Conservation (phyloP, 495 filamentous ascomycete species). For the Xylaria flabelliformis region DNA sequence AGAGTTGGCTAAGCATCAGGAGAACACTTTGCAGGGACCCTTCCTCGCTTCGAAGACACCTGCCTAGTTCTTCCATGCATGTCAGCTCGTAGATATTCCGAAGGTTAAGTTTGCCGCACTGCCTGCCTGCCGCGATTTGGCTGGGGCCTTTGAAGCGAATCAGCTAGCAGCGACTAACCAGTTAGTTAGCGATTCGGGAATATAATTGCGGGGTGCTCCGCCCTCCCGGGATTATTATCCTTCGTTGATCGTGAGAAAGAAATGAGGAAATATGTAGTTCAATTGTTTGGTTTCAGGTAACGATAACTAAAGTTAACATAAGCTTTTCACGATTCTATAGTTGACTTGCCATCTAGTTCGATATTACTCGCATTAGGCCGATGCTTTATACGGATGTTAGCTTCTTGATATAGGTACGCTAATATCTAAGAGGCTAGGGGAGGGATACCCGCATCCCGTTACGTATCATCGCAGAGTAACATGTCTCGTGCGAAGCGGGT, state of each 20-base stretch:
- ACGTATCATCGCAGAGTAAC: neutral
- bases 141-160: conserved; percentile 4
- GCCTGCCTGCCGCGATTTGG: conserved; percentile 4
- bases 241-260: neutral
- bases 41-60: neutral
- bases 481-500: neutral
- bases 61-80: neutral
- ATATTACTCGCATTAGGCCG: neutral
- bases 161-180: too few species aligned
- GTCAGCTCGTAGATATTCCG: neutral
- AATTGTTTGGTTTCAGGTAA: neutral
- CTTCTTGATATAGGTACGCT: too few species aligned
- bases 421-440: too few species aligned
- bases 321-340: neutral
- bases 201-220: conserved; percentile 8
- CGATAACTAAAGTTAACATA: neutral
- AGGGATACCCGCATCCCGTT: neutral
- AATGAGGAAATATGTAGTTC: neutral
- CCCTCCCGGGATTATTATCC: conserved; percentile 10
- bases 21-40: neutral
- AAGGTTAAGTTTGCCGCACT: neutral
- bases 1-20: neutral
- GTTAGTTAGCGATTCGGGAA: neutral
- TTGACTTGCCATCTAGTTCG: neutral
- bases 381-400: too few species aligned